Percentiles rank a stretch among this genome's conserved stretches.
Evolutionary conservation across 2,329 filamentous ascomycete species (phyloP).

Genomic region (Claviceps humidiphila): DNA sequence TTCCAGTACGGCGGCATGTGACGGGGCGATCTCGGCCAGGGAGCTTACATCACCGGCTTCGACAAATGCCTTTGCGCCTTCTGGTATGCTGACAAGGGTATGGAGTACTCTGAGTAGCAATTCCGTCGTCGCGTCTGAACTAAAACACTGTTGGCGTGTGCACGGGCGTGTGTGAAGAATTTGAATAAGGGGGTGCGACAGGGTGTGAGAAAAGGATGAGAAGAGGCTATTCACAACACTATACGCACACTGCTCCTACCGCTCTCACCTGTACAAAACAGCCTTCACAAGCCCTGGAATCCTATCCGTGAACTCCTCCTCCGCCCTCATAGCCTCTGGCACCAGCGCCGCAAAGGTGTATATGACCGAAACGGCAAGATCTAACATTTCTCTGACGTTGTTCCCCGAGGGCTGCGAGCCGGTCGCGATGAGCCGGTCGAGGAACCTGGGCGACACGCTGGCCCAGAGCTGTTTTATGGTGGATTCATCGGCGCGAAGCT

Average conservation of each 20-base stretch:
- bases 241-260: neutral
- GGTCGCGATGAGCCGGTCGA: slow-evolving; percentile 49
- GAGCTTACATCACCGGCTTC: slow-evolving; percentile 37
- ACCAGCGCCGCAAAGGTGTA: slow-evolving; percentile 48
- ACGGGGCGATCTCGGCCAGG: slow-evolving; percentile 42
- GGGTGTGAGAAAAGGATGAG: too few species aligned
- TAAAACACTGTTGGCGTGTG: slow-evolving; percentile 13
- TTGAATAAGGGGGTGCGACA: too few species aligned
- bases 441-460: slow-evolving; percentile 46
- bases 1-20: slow-evolving; percentile 39
- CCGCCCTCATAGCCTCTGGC: slow-evolving; percentile 30
- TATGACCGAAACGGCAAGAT: slow-evolving; percentile 48
- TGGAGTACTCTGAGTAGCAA: slow-evolving; percentile 44
- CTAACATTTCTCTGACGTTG: slow-evolving; percentile 46
- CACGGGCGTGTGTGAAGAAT: neutral
- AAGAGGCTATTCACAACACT: too few species aligned
- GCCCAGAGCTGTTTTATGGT: slow-evolving; percentile 41
- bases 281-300: slow-evolving; percentile 40
- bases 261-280: slow-evolving; percentile 36
- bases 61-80: slow-evolving; percentile 36
- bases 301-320: slow-evolving; percentile 36
- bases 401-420: slow-evolving; percentile 28
- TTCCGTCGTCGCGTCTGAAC: slow-evolving; percentile 37
- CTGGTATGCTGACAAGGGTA: slow-evolving; percentile 37
- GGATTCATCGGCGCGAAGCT: slow-evolving; percentile 34